Base-by-base conservation (phyloP, 306 rosid species). In the Cyamopsis tetragonoloba region DNA sequence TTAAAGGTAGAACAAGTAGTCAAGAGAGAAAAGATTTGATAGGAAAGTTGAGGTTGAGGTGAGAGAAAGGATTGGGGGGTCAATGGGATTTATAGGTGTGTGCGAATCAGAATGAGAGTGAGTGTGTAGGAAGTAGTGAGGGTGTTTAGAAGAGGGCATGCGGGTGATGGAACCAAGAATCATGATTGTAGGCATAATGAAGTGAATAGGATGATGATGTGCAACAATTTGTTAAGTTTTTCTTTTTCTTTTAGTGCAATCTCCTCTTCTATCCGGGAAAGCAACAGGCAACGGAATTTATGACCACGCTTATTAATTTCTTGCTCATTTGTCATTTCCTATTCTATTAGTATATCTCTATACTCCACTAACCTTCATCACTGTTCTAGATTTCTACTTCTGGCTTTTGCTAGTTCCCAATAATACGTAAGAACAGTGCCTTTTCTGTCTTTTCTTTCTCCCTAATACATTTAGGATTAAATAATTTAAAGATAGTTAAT, bases 141-240 rank as follows among this genome's bases (percentile, higher is more conserved):
- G 76, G 63, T 44, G 68, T 71, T 54, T 63, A 39, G 75, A 76
- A 70, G 76, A 76, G 88, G 85, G 97, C 97, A 93, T 86, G 97
- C 95, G 91, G 91, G 88, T 87, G 84, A 86, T 84, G 92, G 95
- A 89, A 86, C 96, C 97, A 86, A 89, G 91, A 80, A 80, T 87
- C 85, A 93, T 93, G 69, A 93, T 93, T 86, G 87, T 82, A 84
- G 82, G 86, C 96, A 93, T 89, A 80, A 90, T 87, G 89, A 89
- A 89, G 91, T 82, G 92, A 87, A 84, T 76, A 79, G 82, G 85
- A 79, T 82, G 73, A 79, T 82, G 78, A 80, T 77, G 81, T 62
- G 76, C 66, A 69, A 82, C 72, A 64, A 59, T 74, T 80, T 82
- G 55, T 66, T 69, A 58, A 48, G 59, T 63, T 79, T 77, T 84